Percentiles rank a stretch among this genome's conserved stretches.
Conservation (phyloP, 768 basidiomycete species). For the Strobilomyces dryophilus region DNA sequence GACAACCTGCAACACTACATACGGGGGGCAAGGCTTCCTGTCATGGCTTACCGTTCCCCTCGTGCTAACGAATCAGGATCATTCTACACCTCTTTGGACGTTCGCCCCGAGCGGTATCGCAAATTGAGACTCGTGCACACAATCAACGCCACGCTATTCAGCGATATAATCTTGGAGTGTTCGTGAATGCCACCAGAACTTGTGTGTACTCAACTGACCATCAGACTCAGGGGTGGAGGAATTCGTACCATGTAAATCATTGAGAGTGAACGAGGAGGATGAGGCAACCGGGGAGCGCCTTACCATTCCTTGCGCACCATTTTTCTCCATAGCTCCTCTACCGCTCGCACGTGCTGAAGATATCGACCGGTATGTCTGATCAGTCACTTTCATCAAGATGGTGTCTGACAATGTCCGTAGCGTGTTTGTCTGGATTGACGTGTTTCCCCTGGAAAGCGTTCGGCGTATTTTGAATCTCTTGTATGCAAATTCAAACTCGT, state of each 20-base stretch:
- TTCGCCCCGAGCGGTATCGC: constrained; percentile 48
- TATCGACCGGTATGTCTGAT: constrained; percentile 38
- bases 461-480: constrained; percentile 37
- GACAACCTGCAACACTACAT: constrained; percentile 46
- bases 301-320: constrained; percentile 41
- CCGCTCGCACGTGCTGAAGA: constrained; percentile 38
- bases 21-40: constrained; percentile 43
- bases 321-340: constrained; percentile 33
- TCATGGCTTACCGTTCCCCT: constrained; percentile 32
- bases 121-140: constrained; percentile 46
- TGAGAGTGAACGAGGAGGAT: constrained; percentile 38
- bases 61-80: constrained; percentile 28
- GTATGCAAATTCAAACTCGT: constrained; percentile 26
- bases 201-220: constrained; percentile 3
- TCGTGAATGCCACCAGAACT: constrained; percentile 12
- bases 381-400: background rate
- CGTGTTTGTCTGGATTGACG: constrained; percentile 45
- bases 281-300: constrained; percentile 36
- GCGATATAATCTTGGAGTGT: constrained; percentile 37
- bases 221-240: constrained; percentile 36
- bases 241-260: constrained; percentile 32
- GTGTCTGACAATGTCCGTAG: constrained; percentile 26
- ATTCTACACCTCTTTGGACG: constrained; percentile 24
- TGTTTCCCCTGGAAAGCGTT: constrained; percentile 48
- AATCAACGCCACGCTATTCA: constrained; percentile 30